Conservation (phyloP, 768 basidiomycete genomes). For the Arthromyces matolae region DNA sequence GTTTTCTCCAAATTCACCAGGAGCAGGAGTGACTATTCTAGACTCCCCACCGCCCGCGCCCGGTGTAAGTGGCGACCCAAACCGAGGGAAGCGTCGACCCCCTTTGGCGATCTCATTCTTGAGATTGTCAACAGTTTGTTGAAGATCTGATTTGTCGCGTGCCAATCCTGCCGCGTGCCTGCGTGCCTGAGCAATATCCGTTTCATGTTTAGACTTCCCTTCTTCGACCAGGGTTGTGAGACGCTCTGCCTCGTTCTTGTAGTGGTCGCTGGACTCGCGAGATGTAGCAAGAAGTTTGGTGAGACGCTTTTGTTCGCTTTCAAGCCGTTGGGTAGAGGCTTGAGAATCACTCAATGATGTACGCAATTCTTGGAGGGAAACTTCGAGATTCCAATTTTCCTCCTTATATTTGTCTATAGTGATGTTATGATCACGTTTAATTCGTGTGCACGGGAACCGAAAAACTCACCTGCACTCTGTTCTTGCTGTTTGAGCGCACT, state of each 20-base stretch:
- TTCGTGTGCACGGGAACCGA: constrained; percentile 3
- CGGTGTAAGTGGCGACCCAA: constrained; percentile 73
- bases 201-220: constrained; percentile 88
- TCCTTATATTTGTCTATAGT: constrained; percentile 88
- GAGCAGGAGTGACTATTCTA: constrained; percentile 58
- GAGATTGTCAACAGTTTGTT: constrained; percentile 71
- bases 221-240: constrained; percentile 62
- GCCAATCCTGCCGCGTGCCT: constrained; percentile 83
- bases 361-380: constrained; percentile 83
- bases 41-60: constrained; percentile 39
- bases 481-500: constrained; percentile 78
- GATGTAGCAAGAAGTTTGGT: constrained; percentile 67
- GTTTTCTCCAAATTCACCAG: constrained; percentile 49
- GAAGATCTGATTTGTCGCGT: constrained; percentile 90
- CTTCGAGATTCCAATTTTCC: constrained; percentile 99
- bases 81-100: constrained; percentile 57
- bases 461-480: constrained; percentile 63
- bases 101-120: constrained; percentile 70
- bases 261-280: constrained; percentile 74
- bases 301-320: constrained; percentile 80
- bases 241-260: constrained; percentile 84
- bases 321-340: constrained; percentile 61
- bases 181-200: constrained; percentile 87
- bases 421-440: constrained; percentile 9
- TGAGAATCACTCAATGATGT: constrained; percentile 65